Evolutionary conservation across 768 basidiomycete species (phyloP), one percentile per base, ranked within the genome.

Genomic region (Suillus discolor): DNA sequence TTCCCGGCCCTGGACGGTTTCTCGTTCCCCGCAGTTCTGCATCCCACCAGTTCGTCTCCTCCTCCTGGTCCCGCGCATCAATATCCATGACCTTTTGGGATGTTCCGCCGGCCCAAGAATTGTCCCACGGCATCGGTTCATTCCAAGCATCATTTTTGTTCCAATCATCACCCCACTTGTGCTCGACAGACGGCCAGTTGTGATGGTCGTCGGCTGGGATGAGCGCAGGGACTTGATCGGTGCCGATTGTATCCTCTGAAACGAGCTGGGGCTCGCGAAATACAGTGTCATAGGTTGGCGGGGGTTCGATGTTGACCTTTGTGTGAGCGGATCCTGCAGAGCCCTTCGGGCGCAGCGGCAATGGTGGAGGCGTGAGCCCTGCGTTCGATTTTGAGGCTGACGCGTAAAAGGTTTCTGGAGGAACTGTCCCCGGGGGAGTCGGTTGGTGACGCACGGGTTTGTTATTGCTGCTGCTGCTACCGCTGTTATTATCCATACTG

Each of bases 31-130:
- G 83, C 23, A 81, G 70, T 20, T 80, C 81, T 9, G 80, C 70
- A 72, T 90, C 84, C 88, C 88, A 93, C 92, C 92, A 93, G 55
- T 79, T 78, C 23, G 74, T 76, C 75, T 93, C 92, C 72, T 93
- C 90, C 3, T 79, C 72, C 9, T 78, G 79, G 62, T 82, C 80
- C 55, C 91, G 81, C 8, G 88, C 90, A 76, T 87, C 85, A 69
- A 93, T 90, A 51, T 65, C 75, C 66, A 75, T 73, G n/a, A 74
- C 76, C 51, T 75, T 74, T 61, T 11, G 57, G 1, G 28, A 68
- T 68, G 59, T 63, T 71, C 34, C 66, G n/a, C 72, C 69, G 1
- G 41, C 9, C 78, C 79, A 79, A 61, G 65, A 25, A 65, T 45
- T 12, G 45, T 78, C 74, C 77, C 73, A 76, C 65, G 75, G 68